Base-by-base conservation (phyloP, 345 rosid species). In the Populus tremula region DNA sequence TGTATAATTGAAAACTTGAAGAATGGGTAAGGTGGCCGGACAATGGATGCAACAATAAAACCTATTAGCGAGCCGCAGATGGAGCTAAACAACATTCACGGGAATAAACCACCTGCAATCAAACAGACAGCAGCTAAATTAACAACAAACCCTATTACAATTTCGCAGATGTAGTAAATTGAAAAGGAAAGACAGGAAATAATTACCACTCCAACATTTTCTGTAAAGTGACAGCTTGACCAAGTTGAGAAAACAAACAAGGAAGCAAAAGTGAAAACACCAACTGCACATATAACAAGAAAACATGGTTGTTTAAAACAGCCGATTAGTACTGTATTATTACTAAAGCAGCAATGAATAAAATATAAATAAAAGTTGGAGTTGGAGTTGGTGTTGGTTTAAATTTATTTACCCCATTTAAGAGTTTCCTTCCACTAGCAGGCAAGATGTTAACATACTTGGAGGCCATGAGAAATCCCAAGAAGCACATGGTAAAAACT, bases 211-310 rank as follows among this genome's bases (percentile, higher is more conserved):
- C 82, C 45, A 92, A 75, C 97, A 96, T 92, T 75, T 96, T 96
- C 79, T 90, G 54, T 62, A 92, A 67, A 78, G 93, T 94, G 68
- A 96, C 85, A 31, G 99, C 94, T 88, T 96, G 97, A 7, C 99
- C 99, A 27, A 96, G 97, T 87, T 94, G 97, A 13, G 99, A 92
- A 82, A 96, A 96, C 86, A 96, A 81, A 78, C 99, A 94, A 1
- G 99, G 99, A 65, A 96, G 99, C 95, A 96, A 83, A 77, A 96
- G 97, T 35, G 98, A 86, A 83, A 94, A 96, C 69, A 96, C 99
- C 87, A 96, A 79, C 98, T 96, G 96, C 82, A 76, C 29, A 23
- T 59, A 23, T 3, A 59, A 47, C 53, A 47, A 43, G 47, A 8
- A 59, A 62, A 65, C 53, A 69, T 31, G 68, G 39, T 33, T 31